Conservation (phyloP, 2,329 filamentous ascomycete genomes). For the Colletotrichum kahawae region DNA sequence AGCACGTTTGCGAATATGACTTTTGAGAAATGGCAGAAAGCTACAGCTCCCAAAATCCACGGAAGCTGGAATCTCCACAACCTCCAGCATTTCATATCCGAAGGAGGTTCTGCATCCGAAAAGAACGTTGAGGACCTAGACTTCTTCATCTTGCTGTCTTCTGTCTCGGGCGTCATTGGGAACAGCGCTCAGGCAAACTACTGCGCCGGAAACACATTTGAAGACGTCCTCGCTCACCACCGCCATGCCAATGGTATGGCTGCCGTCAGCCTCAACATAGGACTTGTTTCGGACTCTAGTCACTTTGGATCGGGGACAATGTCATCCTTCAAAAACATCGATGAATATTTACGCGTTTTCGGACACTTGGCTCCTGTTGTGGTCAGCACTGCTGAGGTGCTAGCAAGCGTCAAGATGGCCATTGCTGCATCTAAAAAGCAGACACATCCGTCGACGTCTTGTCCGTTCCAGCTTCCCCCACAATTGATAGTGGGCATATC, state of each 20-base stretch:
- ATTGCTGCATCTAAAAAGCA: background rate
- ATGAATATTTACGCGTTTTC: constrained; percentile 45
- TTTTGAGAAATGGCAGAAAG: constrained; percentile 10
- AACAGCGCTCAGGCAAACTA: constrained; percentile 23
- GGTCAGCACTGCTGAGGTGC: background rate
- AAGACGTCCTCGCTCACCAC: constrained; percentile 21
- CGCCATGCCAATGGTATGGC: background rate
- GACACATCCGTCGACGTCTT: background rate
- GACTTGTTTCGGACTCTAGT: constrained; percentile 21
- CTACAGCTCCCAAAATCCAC: constrained; percentile 19
- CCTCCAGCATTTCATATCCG: background rate
- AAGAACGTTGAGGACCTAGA: background rate
- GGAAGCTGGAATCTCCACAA: constrained; percentile 22
- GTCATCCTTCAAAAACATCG: constrained; percentile 51
- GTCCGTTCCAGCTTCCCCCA: background rate
- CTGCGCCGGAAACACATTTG: constrained; percentile 23
- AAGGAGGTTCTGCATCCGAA: background rate
- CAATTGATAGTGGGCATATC: constrained; percentile 28
- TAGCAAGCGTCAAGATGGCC: background rate
- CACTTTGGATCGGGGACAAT: constrained; percentile 58
- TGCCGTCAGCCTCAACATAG: background rate
- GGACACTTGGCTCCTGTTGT: background rate
- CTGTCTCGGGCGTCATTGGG: constrained; percentile 23
- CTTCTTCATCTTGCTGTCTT: constrained; percentile 25
- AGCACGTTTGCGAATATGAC: constrained; percentile 20